These are phyloP conservation scores for Pezicula rhizophila DNA, from an alignment of 2,329 filamentous ascomycete genomes.

Conservation along the genomic window DNA sequence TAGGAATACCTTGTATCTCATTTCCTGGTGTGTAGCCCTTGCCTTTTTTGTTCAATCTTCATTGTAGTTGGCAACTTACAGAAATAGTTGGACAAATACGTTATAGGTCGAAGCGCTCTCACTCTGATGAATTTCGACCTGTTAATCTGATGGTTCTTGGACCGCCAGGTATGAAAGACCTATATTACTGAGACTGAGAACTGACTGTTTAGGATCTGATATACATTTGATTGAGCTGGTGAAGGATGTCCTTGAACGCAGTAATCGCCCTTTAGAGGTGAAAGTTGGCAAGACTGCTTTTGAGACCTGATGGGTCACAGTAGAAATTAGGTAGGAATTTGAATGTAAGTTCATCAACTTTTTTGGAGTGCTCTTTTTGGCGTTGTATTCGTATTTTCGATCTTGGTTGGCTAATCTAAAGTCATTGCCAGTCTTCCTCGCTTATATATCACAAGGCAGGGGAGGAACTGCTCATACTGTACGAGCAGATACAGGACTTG, in stretches of 20 bases:
- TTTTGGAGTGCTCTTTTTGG: too few species aligned
- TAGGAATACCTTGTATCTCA: neutral
- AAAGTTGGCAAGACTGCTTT: neutral
- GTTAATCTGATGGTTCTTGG: slow-evolving; percentile 15
- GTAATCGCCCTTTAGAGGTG: neutral
- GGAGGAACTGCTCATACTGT: too few species aligned
- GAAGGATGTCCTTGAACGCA: neutral
- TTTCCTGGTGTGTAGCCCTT: slow-evolving; percentile 10
- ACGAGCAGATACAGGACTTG: too few species aligned
- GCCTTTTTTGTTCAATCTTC: too few species aligned
- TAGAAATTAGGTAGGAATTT: too few species aligned
- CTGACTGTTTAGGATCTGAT: slow-evolving; percentile 6
- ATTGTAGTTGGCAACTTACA: too few species aligned
- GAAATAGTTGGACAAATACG: slow-evolving; percentile 10
- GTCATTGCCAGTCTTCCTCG: too few species aligned
- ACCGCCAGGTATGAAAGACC: slow-evolving; percentile 5
- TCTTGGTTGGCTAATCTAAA: too few species aligned
- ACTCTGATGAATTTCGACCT: slow-evolving; percentile 9
- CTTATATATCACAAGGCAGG: too few species aligned
- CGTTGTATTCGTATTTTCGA: too few species aligned
- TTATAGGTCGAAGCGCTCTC: slow-evolving; percentile 10
- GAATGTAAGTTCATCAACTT: too few species aligned
- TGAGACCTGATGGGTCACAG: too few species aligned
- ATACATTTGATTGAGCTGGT: slow-evolving; percentile 3
- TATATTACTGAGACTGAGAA: neutral